Evolutionary conservation across 2,329 filamentous ascomycete species (phyloP), one percentile per base, ranked within the genome.

Genomic region (Pezicula carpinea): DNA sequence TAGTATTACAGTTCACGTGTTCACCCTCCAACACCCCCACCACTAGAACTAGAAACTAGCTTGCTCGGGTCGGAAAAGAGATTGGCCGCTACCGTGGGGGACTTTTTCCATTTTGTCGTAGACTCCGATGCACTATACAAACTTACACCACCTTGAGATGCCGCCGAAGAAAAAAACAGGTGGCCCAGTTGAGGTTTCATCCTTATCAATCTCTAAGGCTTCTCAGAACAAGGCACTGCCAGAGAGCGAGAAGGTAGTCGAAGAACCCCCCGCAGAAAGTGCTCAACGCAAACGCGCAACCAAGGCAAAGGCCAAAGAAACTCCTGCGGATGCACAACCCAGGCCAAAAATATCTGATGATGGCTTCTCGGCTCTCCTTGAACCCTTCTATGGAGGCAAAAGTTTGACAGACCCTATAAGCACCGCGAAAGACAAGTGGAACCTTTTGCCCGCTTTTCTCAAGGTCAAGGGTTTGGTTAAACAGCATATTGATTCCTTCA

Each of bases 401-500:
- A 74, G 74, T 42, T 65, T 86, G 47, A 84, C 80, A 0, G 83
- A 86, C 61, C 82, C 82, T 3, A 87, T 87, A 59, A 75, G 84
- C 51, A 86, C 83, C 1, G 82, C 81, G 22, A 71, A 69, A 61
- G 93, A 99, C 72, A 99, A 99, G 75, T 96, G 92, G 81, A 96
- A 97, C 66, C 76, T 99, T 35, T 72, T 99, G 22, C 95, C 93
- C 0, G 93, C 93, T n/a, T 99, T 99, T 67, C 73, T 99, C 49
- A 96, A 96, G 68, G 91, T 96, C 60, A 99, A 99, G 69, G 80
- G 91, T 48, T 75, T 96, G 48, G 91, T 96, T 44, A 96, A 96
- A 68, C 92, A 97, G 74, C 79, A 75, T 55, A 77, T 61, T 39
- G 95, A 99, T 72, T 97, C 93, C 19, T 99, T 95, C 76, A 96